Evolutionary conservation across 352 stramenopile genomes (phyloP), one percentile per base, ranked within the genome.

Genomic region (Peronospora destructor): DNA sequence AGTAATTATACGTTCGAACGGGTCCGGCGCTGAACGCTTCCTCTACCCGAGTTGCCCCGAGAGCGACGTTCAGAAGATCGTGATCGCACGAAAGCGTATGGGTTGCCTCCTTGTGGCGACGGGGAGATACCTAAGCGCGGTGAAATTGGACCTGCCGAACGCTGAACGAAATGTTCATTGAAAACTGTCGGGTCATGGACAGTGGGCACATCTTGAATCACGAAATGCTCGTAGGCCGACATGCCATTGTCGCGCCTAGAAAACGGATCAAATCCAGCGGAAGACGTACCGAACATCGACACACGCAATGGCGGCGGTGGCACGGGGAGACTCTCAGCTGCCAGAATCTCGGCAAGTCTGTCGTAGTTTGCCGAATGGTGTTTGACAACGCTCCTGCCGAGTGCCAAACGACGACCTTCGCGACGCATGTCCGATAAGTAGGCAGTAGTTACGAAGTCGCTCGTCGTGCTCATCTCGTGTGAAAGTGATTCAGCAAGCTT

Each of bases 201-300:
- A 10, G 64, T 56, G 8, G 57, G 45, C 6, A 76, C 64, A 14
- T 76, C 64, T 36, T 81, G 64, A 29, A 85, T 58, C 23, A 75
- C 74, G 49, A 78, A 85, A 65, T 84, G 66, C 45, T 85, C 71
- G 49, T 85, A 85, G 7, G 65, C 71, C 9, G 74, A 84, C 51
- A 71, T 68, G 4, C 51, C 48, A 16, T 56, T 44, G 9, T 49
- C 59, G 23, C 69, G 71, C 14, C 57, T 57, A 2, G 61, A 42
- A 53, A 86, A 86, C 47, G 71, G 72, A 37, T 86, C 74, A 45
- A 74, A 69, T 0, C 61, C 63, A 10, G 64, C 68, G 4, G 61
- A 65, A 9, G 68, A 78, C 11, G 68, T 78, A 50, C 75, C 75
- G 35, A 83, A 84, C 72, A 86, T 84, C 13, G 69, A 76, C 53